A percentile compares a stretch with the other conserved stretches of the same genome.
Conservation (phyloP, 2,329 filamentous ascomycete genomes). For the Diplocarpon rosae region DNA sequence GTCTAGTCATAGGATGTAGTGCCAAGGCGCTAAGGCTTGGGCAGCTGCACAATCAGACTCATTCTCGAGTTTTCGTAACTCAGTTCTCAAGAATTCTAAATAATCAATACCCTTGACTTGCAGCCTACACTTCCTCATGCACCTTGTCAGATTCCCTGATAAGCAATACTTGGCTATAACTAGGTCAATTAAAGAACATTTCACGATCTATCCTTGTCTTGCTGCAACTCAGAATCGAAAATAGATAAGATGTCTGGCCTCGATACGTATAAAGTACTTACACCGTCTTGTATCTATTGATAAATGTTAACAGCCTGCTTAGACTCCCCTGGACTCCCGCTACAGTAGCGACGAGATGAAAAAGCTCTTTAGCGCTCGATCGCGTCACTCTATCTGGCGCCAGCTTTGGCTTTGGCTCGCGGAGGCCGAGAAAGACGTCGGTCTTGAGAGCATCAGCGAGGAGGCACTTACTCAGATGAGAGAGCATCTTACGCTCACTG, state of each 20-base stretch:
- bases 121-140: too few relatives aligned
- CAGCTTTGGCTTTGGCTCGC: conserved; percentile 75
- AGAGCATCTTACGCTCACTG: conserved; percentile 61
- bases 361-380: conserved; percentile 67
- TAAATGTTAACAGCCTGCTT: conserved; percentile 15
- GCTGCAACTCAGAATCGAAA: too few relatives aligned
- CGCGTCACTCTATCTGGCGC: conserved; percentile 35
- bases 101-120: too few relatives aligned
- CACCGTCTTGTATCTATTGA: background rate
- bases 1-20: too few relatives aligned
- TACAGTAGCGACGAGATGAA: conserved; percentile 59
- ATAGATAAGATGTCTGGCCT: conserved; percentile 19
- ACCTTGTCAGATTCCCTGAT: too few relatives aligned
- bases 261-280: conserved; percentile 36
- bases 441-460: conserved; percentile 55
- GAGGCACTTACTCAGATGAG: conserved; percentile 71
- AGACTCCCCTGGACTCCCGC: conserved; percentile 59
- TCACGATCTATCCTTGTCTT: too few relatives aligned
- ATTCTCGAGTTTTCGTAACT: too few relatives aligned
- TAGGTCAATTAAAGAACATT: too few relatives aligned
- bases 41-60: too few relatives aligned
- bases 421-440: conserved; percentile 71
- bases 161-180: too few relatives aligned
- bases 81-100: too few relatives aligned
- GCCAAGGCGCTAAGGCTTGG: too few relatives aligned